Evolutionary conservation across 257 asterid genomes (phyloP).

Genomic region (Plectranthus barbatus): DNA sequence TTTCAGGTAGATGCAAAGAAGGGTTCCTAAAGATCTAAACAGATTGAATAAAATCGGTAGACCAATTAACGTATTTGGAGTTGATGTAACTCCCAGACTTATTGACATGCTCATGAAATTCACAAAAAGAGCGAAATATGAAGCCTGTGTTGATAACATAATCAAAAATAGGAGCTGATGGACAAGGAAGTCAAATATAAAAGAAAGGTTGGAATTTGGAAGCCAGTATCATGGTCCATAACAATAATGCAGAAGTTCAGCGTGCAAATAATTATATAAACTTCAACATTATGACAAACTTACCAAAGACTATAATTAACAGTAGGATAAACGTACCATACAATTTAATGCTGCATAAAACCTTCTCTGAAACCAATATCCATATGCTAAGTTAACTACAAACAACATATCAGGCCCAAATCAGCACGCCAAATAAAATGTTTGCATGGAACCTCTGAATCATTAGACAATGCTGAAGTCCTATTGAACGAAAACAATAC

Average conservation of each 20-base stretch:
- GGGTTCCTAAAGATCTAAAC: background rate
- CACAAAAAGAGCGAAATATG: background rate
- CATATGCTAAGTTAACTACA: conserved; percentile 89
- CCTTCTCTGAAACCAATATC: conserved; percentile 71
- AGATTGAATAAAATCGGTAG: background rate
- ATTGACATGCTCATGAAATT: background rate
- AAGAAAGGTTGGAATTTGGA: background rate
- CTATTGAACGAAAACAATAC: background rate
- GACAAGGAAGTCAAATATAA: conserved; percentile 4
- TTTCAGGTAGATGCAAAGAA: background rate
- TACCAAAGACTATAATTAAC: conserved; percentile 32
- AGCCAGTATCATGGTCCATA: background rate
- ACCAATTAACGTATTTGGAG: background rate
- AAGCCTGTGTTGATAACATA: background rate
- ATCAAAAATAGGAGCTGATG: conserved; percentile 13
- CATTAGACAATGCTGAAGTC: background rate
- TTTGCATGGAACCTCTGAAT: background rate
- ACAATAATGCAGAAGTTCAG: background rate
- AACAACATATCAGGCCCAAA: conserved; percentile 17
- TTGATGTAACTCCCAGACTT: background rate
- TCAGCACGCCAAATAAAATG: conserved; percentile 5
- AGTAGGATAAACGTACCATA: conserved; percentile 50
- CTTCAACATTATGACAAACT: conserved; percentile 6
- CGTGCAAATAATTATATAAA: background rate
- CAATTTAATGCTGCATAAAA: conserved; percentile 71